Conservation (phyloP, 2,329 filamentous ascomycete genomes). For the Malbranchea zuffiana region DNA sequence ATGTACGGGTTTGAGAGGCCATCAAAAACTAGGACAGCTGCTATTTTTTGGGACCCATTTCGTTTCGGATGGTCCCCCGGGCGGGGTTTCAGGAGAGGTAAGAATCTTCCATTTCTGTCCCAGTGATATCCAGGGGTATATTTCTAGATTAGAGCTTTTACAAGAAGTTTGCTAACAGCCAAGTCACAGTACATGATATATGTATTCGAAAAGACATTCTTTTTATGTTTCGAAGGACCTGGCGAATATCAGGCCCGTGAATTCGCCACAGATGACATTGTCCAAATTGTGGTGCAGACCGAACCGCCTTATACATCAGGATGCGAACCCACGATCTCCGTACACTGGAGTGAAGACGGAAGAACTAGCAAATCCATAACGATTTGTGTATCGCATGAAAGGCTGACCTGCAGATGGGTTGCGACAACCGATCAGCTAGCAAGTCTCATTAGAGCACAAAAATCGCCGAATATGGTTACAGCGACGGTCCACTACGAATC, state of each 20-base stretch:
- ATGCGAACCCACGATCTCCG: background rate
- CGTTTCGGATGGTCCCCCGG: slow-evolving; percentile 1
- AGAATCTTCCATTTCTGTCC: background rate
- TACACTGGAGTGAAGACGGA: background rate
- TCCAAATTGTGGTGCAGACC: background rate
- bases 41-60: slow-evolving; percentile 1
- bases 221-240: background rate
- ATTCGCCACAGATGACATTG: background rate
- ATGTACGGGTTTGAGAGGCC: background rate
- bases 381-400: background rate
- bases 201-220: background rate
- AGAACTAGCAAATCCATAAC: background rate
- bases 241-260: background rate
- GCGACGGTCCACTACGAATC: background rate
- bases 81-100: background rate
- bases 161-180: background rate
- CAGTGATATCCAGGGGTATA: background rate
- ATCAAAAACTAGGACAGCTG: background rate
- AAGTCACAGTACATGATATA: background rate
- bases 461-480: background rate
- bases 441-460: background rate
- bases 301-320: background rate
- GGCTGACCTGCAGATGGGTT: background rate
- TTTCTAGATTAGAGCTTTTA: slow-evolving; percentile 1
- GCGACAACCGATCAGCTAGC: background rate